A percentile compares a stretch with the other conserved stretches of the same genome.
These are phyloP conservation scores for Glomus cerebriforme DNA, from an alignment of 192 early-diverging fungal species.

Conservation along the genomic window DNA sequence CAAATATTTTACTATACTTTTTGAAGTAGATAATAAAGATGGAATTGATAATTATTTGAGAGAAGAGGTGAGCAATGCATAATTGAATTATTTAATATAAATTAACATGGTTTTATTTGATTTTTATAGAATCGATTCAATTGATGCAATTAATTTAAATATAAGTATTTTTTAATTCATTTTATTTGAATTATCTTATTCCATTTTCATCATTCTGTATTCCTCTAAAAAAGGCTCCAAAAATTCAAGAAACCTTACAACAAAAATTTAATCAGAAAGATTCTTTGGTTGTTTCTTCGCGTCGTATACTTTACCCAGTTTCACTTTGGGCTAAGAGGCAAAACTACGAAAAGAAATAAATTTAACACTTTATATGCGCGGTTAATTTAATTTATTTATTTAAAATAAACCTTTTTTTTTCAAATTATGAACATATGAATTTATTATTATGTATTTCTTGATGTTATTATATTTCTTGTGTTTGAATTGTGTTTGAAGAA, in stretches of 20 bases:
- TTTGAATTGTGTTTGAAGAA: no score
- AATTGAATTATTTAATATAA: background rate
- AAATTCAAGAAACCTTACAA: slow-evolving; percentile 19
- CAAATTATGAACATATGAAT: background rate
- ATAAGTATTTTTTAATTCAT: background rate
- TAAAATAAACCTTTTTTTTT: no score
- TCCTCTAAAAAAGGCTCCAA: background rate
- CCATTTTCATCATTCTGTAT: background rate
- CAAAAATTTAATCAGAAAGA: slow-evolving; percentile 30
- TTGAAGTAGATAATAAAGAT: slow-evolving; percentile 22
- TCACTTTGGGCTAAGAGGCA: slow-evolving; percentile 18
- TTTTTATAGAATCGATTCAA: background rate
- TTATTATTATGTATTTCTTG: background rate
- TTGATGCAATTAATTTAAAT: no score
- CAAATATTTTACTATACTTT: slow-evolving; percentile 16
- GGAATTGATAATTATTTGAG: slow-evolving; percentile 10
- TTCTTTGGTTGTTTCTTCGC: slow-evolving; percentile 3
- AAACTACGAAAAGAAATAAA: background rate
- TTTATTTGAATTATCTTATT: background rate
- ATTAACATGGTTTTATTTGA: no score
- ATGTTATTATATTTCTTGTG: no score
- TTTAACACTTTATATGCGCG: background rate
- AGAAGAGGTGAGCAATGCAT: slow-evolving; percentile 11
- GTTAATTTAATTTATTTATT: background rate
- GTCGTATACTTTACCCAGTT: slow-evolving; percentile 20